Evolutionary conservation across 2,329 filamentous ascomycete genomes (phyloP).

Genomic region (Xylariomycetidae sp.): DNA sequence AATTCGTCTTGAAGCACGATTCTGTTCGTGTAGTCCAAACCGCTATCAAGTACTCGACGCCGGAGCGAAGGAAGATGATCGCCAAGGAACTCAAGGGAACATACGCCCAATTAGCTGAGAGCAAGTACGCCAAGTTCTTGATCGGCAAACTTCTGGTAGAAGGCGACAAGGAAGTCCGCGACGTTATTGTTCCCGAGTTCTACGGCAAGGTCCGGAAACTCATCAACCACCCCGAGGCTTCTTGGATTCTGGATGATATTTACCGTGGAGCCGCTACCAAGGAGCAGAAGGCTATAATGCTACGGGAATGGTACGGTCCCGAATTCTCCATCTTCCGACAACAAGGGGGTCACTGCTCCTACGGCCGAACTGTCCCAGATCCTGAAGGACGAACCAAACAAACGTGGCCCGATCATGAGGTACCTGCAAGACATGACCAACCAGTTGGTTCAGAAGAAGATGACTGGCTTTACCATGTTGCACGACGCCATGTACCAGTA

Average conservation of each 20-base stretch:
- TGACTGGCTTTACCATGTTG: slow-evolving; percentile 94
- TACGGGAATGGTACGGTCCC: slow-evolving; percentile 94
- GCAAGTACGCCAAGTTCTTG: slow-evolving; percentile 94
- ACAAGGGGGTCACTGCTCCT: slow-evolving; percentile 40
- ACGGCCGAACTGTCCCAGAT: slow-evolving; percentile 69
- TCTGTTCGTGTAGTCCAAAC: slow-evolving; percentile 95
- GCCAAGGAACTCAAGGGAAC: slow-evolving; percentile 79
- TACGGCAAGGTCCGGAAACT: slow-evolving; percentile 88
- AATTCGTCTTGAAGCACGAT: slow-evolving; percentile 98
- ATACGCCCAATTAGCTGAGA: slow-evolving; percentile 81
- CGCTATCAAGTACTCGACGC: slow-evolving; percentile 88
- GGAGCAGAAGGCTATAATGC: slow-evolving; percentile 75
- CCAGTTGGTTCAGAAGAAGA: slow-evolving; percentile 88
- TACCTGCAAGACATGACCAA: slow-evolving; percentile 84
- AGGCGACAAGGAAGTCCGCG: slow-evolving; percentile 78
- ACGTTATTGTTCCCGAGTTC: slow-evolving; percentile 89
- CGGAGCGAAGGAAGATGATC: slow-evolving; percentile 79
- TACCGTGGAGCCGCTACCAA: slow-evolving; percentile 84
- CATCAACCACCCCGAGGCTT: slow-evolving; percentile 93
- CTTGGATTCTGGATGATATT: slow-evolving; percentile 96
- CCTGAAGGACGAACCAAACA: slow-evolving; percentile 71
- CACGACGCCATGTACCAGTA: slow-evolving; percentile 99
- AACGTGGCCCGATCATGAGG: slow-evolving; percentile 80
- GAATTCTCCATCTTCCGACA: slow-evolving; percentile 79
- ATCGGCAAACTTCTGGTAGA: slow-evolving; percentile 95